A percentile compares a stretch with the other conserved stretches of the same genome.
Conservation (phyloP, 2,329 filamentous ascomycete genomes). For the Davidsoniella eucalypti region DNA sequence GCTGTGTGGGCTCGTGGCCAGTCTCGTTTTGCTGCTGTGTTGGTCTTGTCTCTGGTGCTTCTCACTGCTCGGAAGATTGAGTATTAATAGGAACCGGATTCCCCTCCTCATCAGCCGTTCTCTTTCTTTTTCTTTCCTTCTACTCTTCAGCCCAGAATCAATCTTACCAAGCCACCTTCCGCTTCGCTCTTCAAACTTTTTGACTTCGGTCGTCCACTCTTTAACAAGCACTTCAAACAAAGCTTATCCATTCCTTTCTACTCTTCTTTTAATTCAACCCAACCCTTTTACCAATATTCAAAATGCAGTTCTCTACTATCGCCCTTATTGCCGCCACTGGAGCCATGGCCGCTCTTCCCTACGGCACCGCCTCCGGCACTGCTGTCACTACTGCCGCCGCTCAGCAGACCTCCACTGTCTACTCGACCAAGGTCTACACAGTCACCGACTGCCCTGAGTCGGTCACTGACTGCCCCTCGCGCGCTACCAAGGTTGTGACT, state of each 20-base stretch:
- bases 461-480: slow-evolving; percentile 44
- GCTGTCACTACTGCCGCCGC: slow-evolving; percentile 22
- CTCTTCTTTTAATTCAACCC: slow-evolving; percentile 17
- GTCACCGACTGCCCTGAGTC: slow-evolving; percentile 43
- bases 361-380: slow-evolving; percentile 16
- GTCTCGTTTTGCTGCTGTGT: no score
- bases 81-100: slow-evolving; percentile 8
- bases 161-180: slow-evolving; percentile 21
- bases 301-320: slow-evolving; percentile 36
- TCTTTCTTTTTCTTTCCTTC: slow-evolving; percentile 18
- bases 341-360: slow-evolving; percentile 26
- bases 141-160: slow-evolving; percentile 28
- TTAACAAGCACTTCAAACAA: slow-evolving; percentile 24
- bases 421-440: slow-evolving; percentile 41
- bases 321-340: slow-evolving; percentile 31
- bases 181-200: slow-evolving; percentile 24
- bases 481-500: slow-evolving; percentile 22
- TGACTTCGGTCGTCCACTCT: slow-evolving; percentile 45
- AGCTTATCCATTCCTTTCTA: slow-evolving; percentile 20
- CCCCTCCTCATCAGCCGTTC: not conserved
- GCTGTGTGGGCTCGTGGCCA: no score
- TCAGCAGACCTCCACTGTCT: slow-evolving; percentile 33
- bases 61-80: not conserved
- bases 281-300: slow-evolving; percentile 24
- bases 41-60: no score